Conservation (phyloP, 129 eudicot species). For the Deinandra increscens region DNA sequence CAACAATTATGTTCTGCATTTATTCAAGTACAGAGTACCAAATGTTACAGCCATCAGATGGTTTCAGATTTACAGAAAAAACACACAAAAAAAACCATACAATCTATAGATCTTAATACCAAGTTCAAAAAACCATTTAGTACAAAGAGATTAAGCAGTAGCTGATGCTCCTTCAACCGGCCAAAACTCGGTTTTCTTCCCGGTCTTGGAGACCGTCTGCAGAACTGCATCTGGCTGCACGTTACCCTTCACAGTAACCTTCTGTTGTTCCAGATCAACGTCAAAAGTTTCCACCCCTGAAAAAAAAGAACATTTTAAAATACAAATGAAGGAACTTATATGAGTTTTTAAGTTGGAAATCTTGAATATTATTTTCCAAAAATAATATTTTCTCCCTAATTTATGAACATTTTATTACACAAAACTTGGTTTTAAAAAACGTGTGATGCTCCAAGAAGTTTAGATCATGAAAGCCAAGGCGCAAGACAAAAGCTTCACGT, state of each 20-base stretch:
- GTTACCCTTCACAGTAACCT: slow-evolving; percentile 89
- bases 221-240: slow-evolving; percentile 86
- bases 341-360: background rate
- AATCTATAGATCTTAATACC: slow-evolving; percentile 11
- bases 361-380: background rate
- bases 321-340: background rate
- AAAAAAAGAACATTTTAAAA: background rate
- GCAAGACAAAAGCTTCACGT: background rate
- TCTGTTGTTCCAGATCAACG: slow-evolving; percentile 74
- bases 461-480: background rate
- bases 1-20: slow-evolving; percentile 15
- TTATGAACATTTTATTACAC: background rate
- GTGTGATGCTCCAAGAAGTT: background rate
- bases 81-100: too few relatives aligned
- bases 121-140: slow-evolving; percentile 9
- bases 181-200: slow-evolving; percentile 88
- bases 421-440: background rate
- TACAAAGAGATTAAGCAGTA: slow-evolving; percentile 24
- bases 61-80: slow-evolving; percentile 31
- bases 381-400: background rate
- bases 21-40: slow-evolving; percentile 28
- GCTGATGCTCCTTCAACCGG: slow-evolving; percentile 44
- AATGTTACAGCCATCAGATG: slow-evolving; percentile 20
- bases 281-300: slow-evolving; percentile 85
- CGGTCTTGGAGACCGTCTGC: slow-evolving; percentile 90